Conservation (phyloP, 192 early-diverging fungal genomes). For the Endogone sp. region DNA sequence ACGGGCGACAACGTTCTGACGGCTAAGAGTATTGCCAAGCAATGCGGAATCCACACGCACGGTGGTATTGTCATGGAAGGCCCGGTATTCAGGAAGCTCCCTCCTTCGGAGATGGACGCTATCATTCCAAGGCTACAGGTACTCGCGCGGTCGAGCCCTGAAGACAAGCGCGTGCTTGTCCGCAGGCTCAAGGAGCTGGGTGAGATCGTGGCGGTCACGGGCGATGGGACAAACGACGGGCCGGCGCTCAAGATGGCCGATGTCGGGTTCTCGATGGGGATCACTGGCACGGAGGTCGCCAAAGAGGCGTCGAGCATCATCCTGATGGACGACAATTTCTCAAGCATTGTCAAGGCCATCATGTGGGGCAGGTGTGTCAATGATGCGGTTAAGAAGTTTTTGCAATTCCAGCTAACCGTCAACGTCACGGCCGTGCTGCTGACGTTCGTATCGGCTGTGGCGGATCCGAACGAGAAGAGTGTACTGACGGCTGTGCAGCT, state of each 20-base stretch:
- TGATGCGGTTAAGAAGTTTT: slow-evolving; percentile 96
- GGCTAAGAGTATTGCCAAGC: slow-evolving; percentile 89
- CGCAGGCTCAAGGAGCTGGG: slow-evolving; percentile 81
- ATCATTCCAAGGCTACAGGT: slow-evolving; percentile 94
- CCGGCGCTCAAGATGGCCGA: slow-evolving; percentile 92
- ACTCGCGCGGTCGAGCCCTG: slow-evolving; percentile 88
- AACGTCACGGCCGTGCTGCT: slow-evolving; percentile 87
- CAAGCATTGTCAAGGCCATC: slow-evolving; percentile 93
- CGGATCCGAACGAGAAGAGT: slow-evolving; percentile 59
- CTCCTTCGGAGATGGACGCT: slow-evolving; percentile 81
- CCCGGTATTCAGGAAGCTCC: slow-evolving; percentile 83
- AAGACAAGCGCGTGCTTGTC: slow-evolving; percentile 96
- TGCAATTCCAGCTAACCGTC: slow-evolving; percentile 99
- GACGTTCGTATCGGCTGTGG: slow-evolving; percentile 73
- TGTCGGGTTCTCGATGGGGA: slow-evolving; percentile 99
- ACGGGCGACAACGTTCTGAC: slow-evolving; percentile 97
- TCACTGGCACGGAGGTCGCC: slow-evolving; percentile 98
- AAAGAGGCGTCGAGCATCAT: slow-evolving; percentile 99
- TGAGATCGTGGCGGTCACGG: slow-evolving; percentile 97
- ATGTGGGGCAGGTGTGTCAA: slow-evolving; percentile 97
- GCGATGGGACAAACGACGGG: slow-evolving; percentile 99
- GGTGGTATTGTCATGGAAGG: slow-evolving; percentile 95
- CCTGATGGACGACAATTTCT: slow-evolving; percentile 98
- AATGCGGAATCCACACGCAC: slow-evolving; percentile 87
- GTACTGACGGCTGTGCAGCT: slow-evolving; percentile 96